Evolutionary conservation across 1,284 basidiomycete species (phyloP).

Genomic region (Melanopsichium pennsylvanicum): DNA sequence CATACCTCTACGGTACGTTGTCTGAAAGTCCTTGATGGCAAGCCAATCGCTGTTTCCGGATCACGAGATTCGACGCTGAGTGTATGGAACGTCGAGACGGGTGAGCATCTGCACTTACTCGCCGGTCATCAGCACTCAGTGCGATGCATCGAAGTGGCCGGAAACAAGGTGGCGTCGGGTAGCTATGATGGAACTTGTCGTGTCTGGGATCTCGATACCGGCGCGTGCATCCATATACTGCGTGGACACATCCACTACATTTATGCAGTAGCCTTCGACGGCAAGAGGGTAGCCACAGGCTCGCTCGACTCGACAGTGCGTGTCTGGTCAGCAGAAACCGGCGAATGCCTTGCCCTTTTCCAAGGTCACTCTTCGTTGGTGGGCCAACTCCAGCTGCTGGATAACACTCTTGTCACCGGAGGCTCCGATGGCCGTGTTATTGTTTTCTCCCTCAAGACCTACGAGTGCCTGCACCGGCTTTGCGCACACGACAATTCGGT

Average conservation of each 20-base stretch:
- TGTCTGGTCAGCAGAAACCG: constrained; percentile 70
- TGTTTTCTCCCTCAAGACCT: constrained; percentile 78
- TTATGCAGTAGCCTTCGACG: constrained; percentile 92
- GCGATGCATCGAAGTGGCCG: constrained; percentile 85
- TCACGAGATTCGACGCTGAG: constrained; percentile 79
- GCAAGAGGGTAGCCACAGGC: constrained; percentile 82
- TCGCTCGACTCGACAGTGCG: constrained; percentile 71
- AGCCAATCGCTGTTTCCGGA: constrained; percentile 87
- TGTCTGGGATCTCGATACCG: constrained; percentile 63
- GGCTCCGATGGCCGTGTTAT: constrained; percentile 94
- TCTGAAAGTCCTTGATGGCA: constrained; percentile 83
- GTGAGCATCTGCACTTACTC: constrained; percentile 75
- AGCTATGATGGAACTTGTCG: constrained; percentile 81
- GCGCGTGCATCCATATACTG: constrained; percentile 81
- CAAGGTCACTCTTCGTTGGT: constrained; percentile 94
- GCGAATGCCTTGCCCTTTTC: constrained; percentile 83
- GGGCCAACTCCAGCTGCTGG: constrained; percentile 86
- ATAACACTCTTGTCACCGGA: constrained; percentile 80
- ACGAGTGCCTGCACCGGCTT: constrained; percentile 68
- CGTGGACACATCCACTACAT: constrained; percentile 91
- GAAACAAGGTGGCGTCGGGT: constrained; percentile 81
- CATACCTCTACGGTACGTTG: constrained; percentile 93
- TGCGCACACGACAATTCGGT: constrained; percentile 84
- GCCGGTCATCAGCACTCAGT: constrained; percentile 84
- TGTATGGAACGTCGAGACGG: constrained; percentile 91